Percentiles rank a stretch among this genome's conserved stretches.
Conservation (phyloP, 164 flowering plant genomes). For the Echeveria elegans region DNA sequence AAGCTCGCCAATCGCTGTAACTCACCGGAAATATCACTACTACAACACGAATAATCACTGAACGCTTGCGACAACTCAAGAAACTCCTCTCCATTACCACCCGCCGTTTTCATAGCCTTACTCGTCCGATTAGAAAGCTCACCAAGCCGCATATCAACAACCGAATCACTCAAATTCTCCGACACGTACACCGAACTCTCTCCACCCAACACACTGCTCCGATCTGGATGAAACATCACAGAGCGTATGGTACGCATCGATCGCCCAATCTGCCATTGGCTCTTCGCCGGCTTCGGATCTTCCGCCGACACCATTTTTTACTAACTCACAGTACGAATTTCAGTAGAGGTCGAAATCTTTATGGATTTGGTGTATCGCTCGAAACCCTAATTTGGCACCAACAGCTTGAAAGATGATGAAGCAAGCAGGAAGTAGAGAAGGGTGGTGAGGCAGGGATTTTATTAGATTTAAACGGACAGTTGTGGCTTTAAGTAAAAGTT, state of each 20-base stretch:
- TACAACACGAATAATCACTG: slow-evolving; percentile 72
- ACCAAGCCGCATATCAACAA: slow-evolving; percentile 62
- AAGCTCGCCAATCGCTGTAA: slow-evolving; percentile 65
- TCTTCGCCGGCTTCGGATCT: slow-evolving; percentile 14
- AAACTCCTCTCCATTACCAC: slow-evolving; percentile 20
- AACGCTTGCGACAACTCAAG: slow-evolving; percentile 65
- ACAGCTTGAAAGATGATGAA: not conserved
- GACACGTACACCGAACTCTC: slow-evolving; percentile 26
- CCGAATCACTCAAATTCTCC: slow-evolving; percentile 69
- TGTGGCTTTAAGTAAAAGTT: not conserved
- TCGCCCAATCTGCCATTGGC: slow-evolving; percentile 39
- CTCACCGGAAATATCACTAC: slow-evolving; percentile 93
- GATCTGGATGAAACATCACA: slow-evolving; percentile 28
- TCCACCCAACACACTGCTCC: slow-evolving; percentile 15
- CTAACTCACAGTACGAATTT: not conserved
- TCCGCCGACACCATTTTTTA: not conserved
- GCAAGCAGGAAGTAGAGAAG: not conserved
- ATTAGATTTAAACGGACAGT: not conserved
- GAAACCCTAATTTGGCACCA: not conserved
- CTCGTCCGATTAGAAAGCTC: slow-evolving; percentile 43
- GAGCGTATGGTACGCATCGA: slow-evolving; percentile 90
- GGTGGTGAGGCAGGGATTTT: not conserved
- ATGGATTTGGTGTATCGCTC: not conserved
- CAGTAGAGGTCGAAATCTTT: not conserved
- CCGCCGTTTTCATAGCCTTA: slow-evolving; percentile 14